Conservation (phyloP, 371 early-diverging fungal species). For the Mucor velutinosus region DNA sequence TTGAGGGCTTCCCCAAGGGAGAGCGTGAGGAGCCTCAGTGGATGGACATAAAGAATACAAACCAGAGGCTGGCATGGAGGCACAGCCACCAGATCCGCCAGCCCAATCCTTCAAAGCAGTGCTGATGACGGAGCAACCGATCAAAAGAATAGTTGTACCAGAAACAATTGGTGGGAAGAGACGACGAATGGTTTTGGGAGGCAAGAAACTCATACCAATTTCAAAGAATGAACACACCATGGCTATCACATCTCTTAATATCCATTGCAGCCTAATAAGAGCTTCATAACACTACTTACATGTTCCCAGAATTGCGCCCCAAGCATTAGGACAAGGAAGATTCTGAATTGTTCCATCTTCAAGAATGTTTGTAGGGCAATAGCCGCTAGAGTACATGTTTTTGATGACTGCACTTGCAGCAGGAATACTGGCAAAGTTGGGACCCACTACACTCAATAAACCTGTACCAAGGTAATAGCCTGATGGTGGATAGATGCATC, state of each 20-base stretch:
- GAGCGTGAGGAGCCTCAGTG: conserved; percentile 56
- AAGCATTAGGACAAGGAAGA: conserved; percentile 57
- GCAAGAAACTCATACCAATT: conserved; percentile 57
- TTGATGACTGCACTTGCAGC: conserved; percentile 39
- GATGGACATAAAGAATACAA: conserved; percentile 57
- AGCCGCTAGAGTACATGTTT: conserved; percentile 49
- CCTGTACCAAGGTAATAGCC: conserved; percentile 60
- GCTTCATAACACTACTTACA: conserved; percentile 24
- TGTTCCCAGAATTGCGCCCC: conserved; percentile 65
- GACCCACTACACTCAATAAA: conserved; percentile 58
- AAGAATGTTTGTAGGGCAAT: conserved; percentile 43
- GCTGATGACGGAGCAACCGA: conserved; percentile 58
- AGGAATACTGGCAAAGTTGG: conserved; percentile 59
- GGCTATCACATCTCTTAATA: conserved; percentile 13
- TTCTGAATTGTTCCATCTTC: conserved; percentile 48
- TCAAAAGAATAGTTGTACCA: conserved; percentile 60
- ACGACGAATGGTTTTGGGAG: conserved; percentile 55
- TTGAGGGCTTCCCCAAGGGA: conserved; percentile 65
- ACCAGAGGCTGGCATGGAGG: conserved; percentile 51
- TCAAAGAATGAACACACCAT: conserved; percentile 60
- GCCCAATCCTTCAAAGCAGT: conserved; percentile 62
- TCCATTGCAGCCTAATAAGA: background rate
- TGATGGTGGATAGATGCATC: background rate
- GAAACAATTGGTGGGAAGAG: conserved; percentile 66
- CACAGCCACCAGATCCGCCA: conserved; percentile 52